These are phyloP conservation scores for Massariosphaeria phaeospora DNA, from an alignment of 495 filamentous ascomycete genomes.

Conservation along the genomic window DNA sequence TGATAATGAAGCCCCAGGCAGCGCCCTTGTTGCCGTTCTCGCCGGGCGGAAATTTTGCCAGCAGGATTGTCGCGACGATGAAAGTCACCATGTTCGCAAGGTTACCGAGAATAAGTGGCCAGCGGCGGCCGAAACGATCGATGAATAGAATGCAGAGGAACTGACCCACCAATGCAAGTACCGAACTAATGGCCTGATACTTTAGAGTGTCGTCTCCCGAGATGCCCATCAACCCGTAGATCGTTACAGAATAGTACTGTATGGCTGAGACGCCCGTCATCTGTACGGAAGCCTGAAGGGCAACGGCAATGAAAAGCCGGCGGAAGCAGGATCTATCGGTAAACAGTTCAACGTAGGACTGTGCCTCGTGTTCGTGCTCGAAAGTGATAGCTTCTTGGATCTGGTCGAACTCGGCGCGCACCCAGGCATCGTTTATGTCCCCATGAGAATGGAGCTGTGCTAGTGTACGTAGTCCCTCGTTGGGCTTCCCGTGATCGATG, in stretches of 20 bases:
- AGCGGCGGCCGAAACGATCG: conserved; percentile 60
- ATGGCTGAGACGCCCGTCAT: conserved; percentile 67
- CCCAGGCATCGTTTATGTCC: conserved; percentile 54
- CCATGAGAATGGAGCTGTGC: conserved; percentile 57
- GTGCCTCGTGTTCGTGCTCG: conserved; percentile 59
- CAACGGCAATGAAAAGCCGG: conserved; percentile 61
- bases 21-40: conserved; percentile 50
- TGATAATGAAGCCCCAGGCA: conserved; percentile 70
- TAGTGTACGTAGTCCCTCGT: conserved; percentile 54
- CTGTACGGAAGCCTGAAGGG: conserved; percentile 63
- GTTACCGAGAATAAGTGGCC: conserved; percentile 62
- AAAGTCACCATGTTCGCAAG: conserved; percentile 59
- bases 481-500: conserved; percentile 50
- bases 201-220: conserved; percentile 57
- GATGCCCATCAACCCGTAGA: conserved; percentile 63
- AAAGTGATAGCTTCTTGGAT: conserved; percentile 59
- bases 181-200: conserved; percentile 66
- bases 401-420: conserved; percentile 60
- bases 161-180: conserved; percentile 62
- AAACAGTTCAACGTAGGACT: conserved; percentile 64
- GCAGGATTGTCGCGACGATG: conserved; percentile 48
- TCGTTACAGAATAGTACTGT: conserved; percentile 66
- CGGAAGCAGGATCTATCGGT: conserved; percentile 60
- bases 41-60: conserved; percentile 56
- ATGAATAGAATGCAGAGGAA: conserved; percentile 63